Percentiles rank a stretch among this genome's conserved stretches.
These are phyloP conservation scores for Hymenoscyphus linearis DNA, from an alignment of 2,329 filamentous ascomycete genomes.

Conservation along the genomic window DNA sequence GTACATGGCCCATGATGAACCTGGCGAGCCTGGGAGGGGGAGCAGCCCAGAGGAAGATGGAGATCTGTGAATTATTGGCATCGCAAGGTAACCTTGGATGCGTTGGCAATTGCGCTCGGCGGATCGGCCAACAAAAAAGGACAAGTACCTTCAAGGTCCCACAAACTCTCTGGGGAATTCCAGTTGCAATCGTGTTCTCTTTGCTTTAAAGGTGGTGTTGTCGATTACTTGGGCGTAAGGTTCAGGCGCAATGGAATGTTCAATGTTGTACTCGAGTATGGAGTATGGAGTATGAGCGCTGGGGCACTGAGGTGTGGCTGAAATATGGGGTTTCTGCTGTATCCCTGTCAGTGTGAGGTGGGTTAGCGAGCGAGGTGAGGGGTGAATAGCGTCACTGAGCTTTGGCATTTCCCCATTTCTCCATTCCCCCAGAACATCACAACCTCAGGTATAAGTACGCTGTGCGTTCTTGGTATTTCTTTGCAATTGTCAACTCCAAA, in stretches of 20 bases:
- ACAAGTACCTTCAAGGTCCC: background rate
- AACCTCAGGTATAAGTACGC: background rate
- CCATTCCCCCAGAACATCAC: too few relatives aligned
- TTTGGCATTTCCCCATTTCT: too few relatives aligned
- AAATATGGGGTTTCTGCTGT: too few relatives aligned
- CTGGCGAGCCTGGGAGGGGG: conserved; percentile 52
- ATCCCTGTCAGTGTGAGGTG: too few relatives aligned
- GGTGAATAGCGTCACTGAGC: too few relatives aligned
- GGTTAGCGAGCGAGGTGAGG: too few relatives aligned
- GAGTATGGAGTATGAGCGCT: too few relatives aligned
- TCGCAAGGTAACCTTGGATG: background rate
- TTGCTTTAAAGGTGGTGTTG: background rate
- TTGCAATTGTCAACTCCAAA: background rate
- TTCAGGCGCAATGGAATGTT: background rate
- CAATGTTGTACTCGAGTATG: too few relatives aligned
- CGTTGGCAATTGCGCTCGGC: background rate
- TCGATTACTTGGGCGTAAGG: background rate
- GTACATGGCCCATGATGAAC: conserved; percentile 70
- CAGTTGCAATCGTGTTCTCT: background rate
- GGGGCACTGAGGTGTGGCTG: too few relatives aligned
- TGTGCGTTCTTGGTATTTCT: background rate
- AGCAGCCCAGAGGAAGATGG: conserved; percentile 36
- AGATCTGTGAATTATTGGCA: conserved; percentile 15
- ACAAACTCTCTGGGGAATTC: background rate
- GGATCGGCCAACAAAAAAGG: background rate